Evolutionary conservation across 176 grass and related monocot genomes (phyloP).

Genomic region (Eragrostis curvula): DNA sequence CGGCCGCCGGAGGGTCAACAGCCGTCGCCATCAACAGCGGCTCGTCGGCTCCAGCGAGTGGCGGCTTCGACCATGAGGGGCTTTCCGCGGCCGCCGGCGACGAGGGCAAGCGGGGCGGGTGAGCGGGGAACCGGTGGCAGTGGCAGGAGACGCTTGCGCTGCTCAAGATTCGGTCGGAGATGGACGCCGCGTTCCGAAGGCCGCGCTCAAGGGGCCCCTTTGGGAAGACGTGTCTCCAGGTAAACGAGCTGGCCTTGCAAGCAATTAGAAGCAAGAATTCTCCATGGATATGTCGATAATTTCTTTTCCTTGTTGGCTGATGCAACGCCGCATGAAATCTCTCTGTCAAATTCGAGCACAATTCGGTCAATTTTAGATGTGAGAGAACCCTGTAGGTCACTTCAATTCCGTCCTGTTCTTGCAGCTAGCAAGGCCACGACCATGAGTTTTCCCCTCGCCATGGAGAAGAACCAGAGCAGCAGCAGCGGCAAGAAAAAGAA

Average conservation of each 20-base stretch:
- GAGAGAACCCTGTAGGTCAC: background rate
- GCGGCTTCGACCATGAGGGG: conserved; percentile 45
- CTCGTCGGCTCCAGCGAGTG: background rate
- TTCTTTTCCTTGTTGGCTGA: background rate
- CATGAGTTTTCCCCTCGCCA: too few species aligned
- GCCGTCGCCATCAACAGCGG: background rate
- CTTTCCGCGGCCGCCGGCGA: conserved; percentile 28
- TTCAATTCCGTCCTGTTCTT: background rate
- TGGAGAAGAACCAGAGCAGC: too few species aligned
- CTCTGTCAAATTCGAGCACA: conserved; percentile 20
- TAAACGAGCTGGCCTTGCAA: conserved; percentile 18
- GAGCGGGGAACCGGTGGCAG: conserved; percentile 73
- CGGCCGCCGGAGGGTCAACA: conserved; percentile 39
- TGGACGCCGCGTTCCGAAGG: conserved; percentile 80
- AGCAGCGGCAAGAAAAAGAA: too few species aligned
- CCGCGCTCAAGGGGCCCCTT: conserved; percentile 80
- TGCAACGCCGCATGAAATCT: conserved; percentile 30
- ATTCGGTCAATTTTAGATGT: conserved; percentile 14
- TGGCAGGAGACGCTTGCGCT: conserved; percentile 86
- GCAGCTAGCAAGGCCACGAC: background rate
- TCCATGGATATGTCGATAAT: background rate
- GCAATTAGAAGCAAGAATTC: background rate
- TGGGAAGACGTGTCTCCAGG: conserved; percentile 94
- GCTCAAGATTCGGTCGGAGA: conserved; percentile 75
- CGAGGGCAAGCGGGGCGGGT: conserved; percentile 46